Evolutionary conservation across 2,329 filamentous ascomycete species (phyloP).

Genomic region (Aspergillus vadensis): DNA sequence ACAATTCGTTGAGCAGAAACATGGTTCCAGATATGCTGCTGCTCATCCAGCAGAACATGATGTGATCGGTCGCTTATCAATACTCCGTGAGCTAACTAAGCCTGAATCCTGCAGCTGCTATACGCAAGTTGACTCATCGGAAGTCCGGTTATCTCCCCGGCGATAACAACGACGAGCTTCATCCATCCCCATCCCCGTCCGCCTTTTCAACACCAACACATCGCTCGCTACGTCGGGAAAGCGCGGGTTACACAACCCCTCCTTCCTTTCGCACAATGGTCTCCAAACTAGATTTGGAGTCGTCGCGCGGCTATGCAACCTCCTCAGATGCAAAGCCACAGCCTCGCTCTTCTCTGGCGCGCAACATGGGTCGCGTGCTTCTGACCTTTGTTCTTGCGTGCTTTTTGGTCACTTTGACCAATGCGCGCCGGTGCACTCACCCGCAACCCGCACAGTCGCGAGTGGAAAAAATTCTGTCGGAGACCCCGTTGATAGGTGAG

Average conservation of each 20-base stretch:
- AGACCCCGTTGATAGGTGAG: constrained; percentile 53
- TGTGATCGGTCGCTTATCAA: too few relatives aligned
- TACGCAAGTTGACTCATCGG: neutral
- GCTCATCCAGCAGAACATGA: too few relatives aligned
- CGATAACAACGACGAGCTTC: neutral
- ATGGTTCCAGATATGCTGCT: too few relatives aligned
- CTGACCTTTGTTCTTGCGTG: constrained; percentile 12
- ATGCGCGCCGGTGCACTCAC: constrained; percentile 4
- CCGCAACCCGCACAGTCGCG: constrained; percentile 36
- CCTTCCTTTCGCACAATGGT: neutral
- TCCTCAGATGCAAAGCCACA: neutral
- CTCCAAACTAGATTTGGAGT: neutral
- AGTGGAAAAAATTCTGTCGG: constrained; percentile 47
- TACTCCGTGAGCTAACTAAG: neutral
- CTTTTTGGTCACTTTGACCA: constrained; percentile 9
- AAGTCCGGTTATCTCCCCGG: neutral
- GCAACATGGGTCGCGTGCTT: constrained; percentile 3
- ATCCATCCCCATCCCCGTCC: neutral
- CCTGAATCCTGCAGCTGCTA: neutral
- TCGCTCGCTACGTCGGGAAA: neutral
- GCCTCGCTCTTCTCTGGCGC: neutral
- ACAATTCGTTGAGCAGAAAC: too few relatives aligned
- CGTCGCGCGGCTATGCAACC: neutral
- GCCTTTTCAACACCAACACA: neutral
- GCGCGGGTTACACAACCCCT: neutral